Evolutionary conservation across 768 basidiomycete species (phyloP), one percentile per base, ranked within the genome.

Genomic region (Dendrothele bispora): DNA sequence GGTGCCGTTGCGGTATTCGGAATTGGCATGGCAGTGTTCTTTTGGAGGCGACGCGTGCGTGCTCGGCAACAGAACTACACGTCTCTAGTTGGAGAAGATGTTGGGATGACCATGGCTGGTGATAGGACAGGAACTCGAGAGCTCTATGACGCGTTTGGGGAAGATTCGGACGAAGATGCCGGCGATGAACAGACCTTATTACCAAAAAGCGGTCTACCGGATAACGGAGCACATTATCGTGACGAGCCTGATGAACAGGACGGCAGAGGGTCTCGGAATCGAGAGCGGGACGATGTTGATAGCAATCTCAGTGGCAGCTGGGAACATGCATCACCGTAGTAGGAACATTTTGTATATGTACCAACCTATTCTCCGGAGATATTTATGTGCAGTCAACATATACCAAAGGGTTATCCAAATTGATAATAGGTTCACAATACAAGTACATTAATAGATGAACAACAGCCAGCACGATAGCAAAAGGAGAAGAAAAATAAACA

Each of bases 91-190:
- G 79, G 77, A 24, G 86, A 88, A 42, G 86, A 87, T 43, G 65
- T 95, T 43, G 81, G 83, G 7, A 91, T 98, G 91, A 80, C 25
- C n/a, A 21, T 34, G 24, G 44, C 26, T 22, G 17, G 44, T 8
- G 24, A 37, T 2, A 25, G 35, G 18, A 37, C 34, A 21, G 70
- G 76, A 18, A 69, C 76, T 29, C 76, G 84, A 42, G 95, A 98
- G 67, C 62, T 99, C 52, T 98, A 98, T 58, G 94, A 98, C 65
- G 94, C 95, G 14, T 98, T 98, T 66, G 93, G 91, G 29, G 91
- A 92, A 61, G 77, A 84, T 22, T 86, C 85, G 25, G 93, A 91
- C 50, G 32, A 36, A 8, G 42, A 27, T 17, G 44, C 87, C 49
- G 81, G 70, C 15, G 80, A 88, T 57, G 92, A 94, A 60, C 75